Evolutionary conservation across 345 rosid genomes (phyloP).

Genomic region (Rhodamnia argentea): DNA sequence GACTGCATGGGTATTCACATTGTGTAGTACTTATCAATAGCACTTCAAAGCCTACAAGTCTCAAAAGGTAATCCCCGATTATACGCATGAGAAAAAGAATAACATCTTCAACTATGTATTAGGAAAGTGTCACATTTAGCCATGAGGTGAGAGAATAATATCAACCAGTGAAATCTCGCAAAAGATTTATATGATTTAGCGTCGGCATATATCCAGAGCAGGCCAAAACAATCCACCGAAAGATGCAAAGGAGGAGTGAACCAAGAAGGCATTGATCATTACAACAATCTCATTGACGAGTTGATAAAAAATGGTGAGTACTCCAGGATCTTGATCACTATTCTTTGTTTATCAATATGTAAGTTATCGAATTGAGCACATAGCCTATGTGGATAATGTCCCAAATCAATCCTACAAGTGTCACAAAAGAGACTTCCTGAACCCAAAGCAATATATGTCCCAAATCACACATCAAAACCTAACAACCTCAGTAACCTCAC

Average conservation of each 20-base stretch:
- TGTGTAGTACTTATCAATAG: conserved; percentile 15
- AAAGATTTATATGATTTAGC: background rate
- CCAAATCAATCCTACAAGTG: background rate
- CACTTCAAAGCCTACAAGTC: conserved; percentile 47
- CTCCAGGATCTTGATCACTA: background rate
- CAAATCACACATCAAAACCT: background rate
- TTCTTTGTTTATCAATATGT: background rate
- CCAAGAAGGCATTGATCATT: conserved; percentile 36
- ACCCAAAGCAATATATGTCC: background rate
- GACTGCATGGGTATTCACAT: conserved; percentile 63
- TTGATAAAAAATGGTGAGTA: conserved; percentile 5
- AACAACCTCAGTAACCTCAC: background rate
- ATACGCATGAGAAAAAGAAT: background rate
- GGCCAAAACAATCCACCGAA: background rate
- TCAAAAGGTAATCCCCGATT: background rate
- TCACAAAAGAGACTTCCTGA: background rate
- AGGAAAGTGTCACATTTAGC: background rate
- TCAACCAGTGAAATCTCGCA: background rate
- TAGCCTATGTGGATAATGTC: background rate
- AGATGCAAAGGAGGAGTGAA: conserved; percentile 10
- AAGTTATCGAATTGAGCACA: background rate
- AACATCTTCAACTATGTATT: background rate
- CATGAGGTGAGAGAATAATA: background rate
- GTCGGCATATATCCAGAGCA: background rate
- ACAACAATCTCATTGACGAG: conserved; percentile 42